These are phyloP conservation scores for Vanrija sp. DNA, from an alignment of 1,284 basidiomycete species.

Conservation along the genomic window DNA sequence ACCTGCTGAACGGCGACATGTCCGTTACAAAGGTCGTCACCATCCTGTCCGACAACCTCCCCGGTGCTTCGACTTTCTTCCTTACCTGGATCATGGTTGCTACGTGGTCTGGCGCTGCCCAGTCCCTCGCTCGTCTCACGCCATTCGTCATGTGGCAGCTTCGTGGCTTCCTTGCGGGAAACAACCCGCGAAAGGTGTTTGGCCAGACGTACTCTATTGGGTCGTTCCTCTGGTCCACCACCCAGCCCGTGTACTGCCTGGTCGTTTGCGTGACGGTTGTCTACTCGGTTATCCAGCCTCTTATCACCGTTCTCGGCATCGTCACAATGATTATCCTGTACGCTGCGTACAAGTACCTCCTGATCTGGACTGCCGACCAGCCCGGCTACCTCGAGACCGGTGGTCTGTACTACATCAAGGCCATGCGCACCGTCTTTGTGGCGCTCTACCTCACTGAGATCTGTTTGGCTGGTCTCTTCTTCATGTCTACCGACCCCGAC, in stretches of 20 bases:
- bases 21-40: conserved; percentile 61
- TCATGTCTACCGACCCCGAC: conserved; percentile 37
- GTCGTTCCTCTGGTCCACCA: conserved; percentile 36
- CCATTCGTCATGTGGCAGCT: conserved; percentile 77
- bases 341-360: conserved; percentile 47
- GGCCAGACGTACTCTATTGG: conserved; percentile 41
- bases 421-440: conserved; percentile 47
- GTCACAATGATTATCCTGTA: conserved; percentile 44
- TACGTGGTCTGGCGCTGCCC: conserved; percentile 66
- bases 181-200: conserved; percentile 68
- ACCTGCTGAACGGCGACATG: conserved; percentile 53
- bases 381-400: conserved; percentile 46
- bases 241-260: conserved; percentile 43
- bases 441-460: conserved; percentile 45
- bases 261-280: conserved; percentile 44
- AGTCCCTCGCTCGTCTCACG: conserved; percentile 74
- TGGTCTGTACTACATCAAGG: conserved; percentile 49
- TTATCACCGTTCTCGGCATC: conserved; percentile 41
- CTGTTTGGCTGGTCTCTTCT: conserved; percentile 47
- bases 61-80: conserved; percentile 88
- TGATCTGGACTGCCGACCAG: conserved; percentile 49
- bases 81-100: conserved; percentile 62
- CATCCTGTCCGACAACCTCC: conserved; percentile 70
- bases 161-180: conserved; percentile 75
- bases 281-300: conserved; percentile 49